Percentiles rank a stretch among this genome's conserved stretches.
phyloP scores from a whole-genome alignment of 495 filamentous ascomycete species.

The Staphylotrichum tortipilum region DNA sequence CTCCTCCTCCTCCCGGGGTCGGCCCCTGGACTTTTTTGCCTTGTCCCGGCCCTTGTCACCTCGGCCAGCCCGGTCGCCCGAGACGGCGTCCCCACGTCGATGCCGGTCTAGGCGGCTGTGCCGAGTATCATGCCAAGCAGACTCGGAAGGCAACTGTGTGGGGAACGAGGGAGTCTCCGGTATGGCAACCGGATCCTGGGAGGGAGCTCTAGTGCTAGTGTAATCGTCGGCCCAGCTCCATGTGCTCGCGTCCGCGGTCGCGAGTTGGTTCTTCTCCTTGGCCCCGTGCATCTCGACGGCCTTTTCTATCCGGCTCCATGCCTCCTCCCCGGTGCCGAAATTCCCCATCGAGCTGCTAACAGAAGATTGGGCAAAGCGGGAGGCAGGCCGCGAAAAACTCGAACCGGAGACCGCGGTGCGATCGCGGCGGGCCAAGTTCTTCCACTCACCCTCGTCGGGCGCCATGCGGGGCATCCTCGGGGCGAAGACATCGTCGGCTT shows the following conservation, averaged over 20 bases:
- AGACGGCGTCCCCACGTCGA: neutral
- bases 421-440: constrained; percentile 1
- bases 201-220: no score
- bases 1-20: constrained; percentile 13
- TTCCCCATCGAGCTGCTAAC: neutral
- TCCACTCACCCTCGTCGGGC: constrained; percentile 1
- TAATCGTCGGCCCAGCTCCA: constrained; percentile 13
- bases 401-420: neutral
- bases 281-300: neutral
- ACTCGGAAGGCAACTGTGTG: no score
- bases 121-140: no score
- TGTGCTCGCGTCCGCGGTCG: neutral
- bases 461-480: neutral
- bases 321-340: neutral
- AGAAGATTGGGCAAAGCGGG: neutral
- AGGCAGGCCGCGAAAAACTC: neutral
- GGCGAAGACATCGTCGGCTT: no score
- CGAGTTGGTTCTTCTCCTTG: neutral
- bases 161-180: no score
- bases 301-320: neutral
- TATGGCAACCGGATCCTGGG: no score
- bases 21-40: constrained; percentile 8
- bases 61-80: neutral
- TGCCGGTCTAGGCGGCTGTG: no score
- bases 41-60: constrained; percentile 7